Evolutionary conservation across 2,329 filamentous ascomycete genomes (phyloP), one percentile per base, ranked within the genome.

Genomic region (Mollisiaceae sp.): DNA sequence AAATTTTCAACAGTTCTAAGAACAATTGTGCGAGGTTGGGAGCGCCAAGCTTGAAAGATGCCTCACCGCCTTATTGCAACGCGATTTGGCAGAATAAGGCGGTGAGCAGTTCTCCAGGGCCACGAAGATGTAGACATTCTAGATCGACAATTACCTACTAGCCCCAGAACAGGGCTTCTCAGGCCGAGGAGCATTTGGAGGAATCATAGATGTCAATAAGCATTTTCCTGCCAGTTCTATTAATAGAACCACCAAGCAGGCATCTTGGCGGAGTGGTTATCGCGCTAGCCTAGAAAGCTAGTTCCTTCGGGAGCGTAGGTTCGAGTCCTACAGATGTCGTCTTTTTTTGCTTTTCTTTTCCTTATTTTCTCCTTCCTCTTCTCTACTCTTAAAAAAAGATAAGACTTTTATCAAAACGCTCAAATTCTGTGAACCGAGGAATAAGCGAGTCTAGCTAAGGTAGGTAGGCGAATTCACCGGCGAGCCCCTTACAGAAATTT

Each of bases 281-380:
- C 52, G 52, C 52, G 52, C 24, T 55, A 55, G 52, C 52, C 52
- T 55, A 55, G 52, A 55, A 55, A 55, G 52, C 52, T 55, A 55
- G 24, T 55, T 55, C 52, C 52, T 55, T 55, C 52, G 52, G 52
- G 52, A 55, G 52, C 52, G 27, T 12, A 36, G 27, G 52, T 55
- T 55, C 52, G 52, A 55, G 27, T 55, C 52, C 27, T 36, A 12
- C 27, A 32, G 52, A 22, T 22, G 52, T 55, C 52, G 52, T 24
- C 18, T n/a, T 6, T 22, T 22, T 50, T 24, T n/a, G 9, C 18
- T 20, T 20, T 50, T 50, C 18, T 50, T 22, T 50, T 32, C 6
- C 27, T 32, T 32, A 15, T n/a, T 18, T n/a, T n/a, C n/a, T n/a
- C n/a, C 12, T 18, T 18, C 12, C 41, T 15, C n/a, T 43, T 43